phyloP scores from a whole-genome alignment of 106 monocot genomes.

The Dendrobium catenatum region DNA sequence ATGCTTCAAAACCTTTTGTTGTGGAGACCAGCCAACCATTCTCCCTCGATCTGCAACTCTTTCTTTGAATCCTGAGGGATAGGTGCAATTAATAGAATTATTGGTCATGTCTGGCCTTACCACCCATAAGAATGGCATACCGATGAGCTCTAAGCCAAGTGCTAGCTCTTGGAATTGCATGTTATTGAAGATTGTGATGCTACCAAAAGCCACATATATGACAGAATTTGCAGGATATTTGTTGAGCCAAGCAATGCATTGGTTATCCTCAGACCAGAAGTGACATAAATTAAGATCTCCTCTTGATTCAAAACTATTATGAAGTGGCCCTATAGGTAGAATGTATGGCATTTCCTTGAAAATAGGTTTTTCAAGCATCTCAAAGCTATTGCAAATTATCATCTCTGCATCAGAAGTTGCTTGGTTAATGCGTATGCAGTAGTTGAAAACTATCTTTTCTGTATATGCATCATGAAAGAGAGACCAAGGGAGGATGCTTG shows the following conservation, averaged over 20 bases:
- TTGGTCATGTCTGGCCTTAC: conserved; percentile 12
- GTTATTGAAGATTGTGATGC: conserved; percentile 14
- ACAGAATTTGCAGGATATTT: conserved; percentile 8
- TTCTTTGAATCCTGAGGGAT: conserved; percentile 2
- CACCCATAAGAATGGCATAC: conserved; percentile 30
- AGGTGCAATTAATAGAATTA: no score
- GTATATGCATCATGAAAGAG: not conserved
- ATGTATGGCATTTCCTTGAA: conserved; percentile 17
- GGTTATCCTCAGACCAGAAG: conserved; percentile 23
- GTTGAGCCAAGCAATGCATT: conserved; percentile 24
- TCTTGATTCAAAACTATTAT: not conserved
- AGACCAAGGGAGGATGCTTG: conserved; percentile 15
- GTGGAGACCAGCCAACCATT: conserved; percentile 25
- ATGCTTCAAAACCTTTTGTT: conserved; percentile 28
- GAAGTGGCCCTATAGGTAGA: conserved; percentile 20
- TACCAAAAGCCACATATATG: conserved; percentile 34
- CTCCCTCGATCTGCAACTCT: conserved; percentile 3
- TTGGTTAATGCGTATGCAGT: not conserved
- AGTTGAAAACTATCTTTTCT: conserved; percentile 2
- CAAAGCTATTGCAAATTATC: conserved; percentile 35
- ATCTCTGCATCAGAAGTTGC: conserved; percentile 6
- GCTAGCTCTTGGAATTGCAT: conserved; percentile 21
- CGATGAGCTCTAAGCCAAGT: conserved; percentile 24
- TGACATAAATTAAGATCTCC: not conserved
- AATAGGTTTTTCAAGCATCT: conserved; percentile 9